These are phyloP conservation scores for Irpex sp. DNA, from an alignment of 1,284 basidiomycete genomes.

Conservation along the genomic window DNA sequence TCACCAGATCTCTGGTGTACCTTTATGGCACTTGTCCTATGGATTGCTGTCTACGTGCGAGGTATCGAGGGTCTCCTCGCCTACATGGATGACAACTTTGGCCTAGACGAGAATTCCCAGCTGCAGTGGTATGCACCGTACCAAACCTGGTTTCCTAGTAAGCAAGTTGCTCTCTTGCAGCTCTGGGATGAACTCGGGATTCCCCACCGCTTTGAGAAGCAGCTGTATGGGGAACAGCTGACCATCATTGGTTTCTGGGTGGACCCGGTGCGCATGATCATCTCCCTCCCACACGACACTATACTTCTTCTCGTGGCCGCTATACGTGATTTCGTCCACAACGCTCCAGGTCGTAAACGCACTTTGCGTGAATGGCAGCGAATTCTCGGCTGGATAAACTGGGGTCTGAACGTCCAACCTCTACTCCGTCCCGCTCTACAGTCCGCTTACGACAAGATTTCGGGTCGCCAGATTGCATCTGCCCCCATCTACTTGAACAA, in stretches of 20 bases:
- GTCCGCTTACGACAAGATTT: conserved; percentile 31
- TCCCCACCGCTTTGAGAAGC: conserved; percentile 34
- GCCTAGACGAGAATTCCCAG: conserved; percentile 16
- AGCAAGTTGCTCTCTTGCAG: conserved; percentile 28
- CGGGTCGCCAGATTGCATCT: conserved; percentile 16
- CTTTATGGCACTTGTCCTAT: conserved; percentile 28
- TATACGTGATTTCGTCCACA: conserved; percentile 8
- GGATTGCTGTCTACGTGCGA: conserved; percentile 25
- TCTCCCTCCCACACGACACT: conserved; percentile 19
- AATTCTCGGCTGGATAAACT: conserved; percentile 33
- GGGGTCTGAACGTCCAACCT: conserved; percentile 35
- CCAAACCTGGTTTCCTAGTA: conserved; percentile 21
- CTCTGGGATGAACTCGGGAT: conserved; percentile 37
- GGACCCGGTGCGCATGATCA: conserved; percentile 24
- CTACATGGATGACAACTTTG: conserved; percentile 35
- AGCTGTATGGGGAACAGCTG: conserved; percentile 25
- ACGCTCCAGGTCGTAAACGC: neutral
- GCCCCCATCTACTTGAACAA: conserved; percentile 27
- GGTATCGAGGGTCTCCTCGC: conserved; percentile 20
- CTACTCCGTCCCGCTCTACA: conserved; percentile 26
- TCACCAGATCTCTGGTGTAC: conserved; percentile 25
- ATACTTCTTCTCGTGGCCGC: neutral
- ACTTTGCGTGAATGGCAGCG: conserved; percentile 25
- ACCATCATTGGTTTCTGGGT: conserved; percentile 34
- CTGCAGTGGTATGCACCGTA: conserved; percentile 25